Evolutionary conservation across 129 eudicot genomes (phyloP), one percentile per base, ranked within the genome.

Genomic region (Rutidosis leptorrhynchoides): DNA sequence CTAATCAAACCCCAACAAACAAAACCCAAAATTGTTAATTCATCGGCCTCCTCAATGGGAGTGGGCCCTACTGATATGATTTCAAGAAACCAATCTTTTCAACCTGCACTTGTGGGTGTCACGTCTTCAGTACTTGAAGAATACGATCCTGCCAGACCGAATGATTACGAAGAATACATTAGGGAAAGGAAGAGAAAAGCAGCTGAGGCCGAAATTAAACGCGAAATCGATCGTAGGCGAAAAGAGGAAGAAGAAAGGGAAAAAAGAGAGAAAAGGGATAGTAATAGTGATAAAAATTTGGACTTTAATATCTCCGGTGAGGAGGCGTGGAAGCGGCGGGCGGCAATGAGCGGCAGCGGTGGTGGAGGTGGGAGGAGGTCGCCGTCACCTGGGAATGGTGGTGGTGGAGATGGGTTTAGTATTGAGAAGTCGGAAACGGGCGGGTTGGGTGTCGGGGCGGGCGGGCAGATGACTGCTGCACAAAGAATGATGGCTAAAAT

Each of bases 401-500:
- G 20, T 1, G 73, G 14, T 11, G 74, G 42, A 0, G 95, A 79
- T 49, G 98, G 94, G 19, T 92, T 92, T 73, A 68, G 81, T 33
- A 92, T 92, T 6, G 96, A 88, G 70, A 92, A 82, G 56, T 81
- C 91, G 17, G 98, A 92, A 66, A 85, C 83, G 15, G 98, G 79
- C 8, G 98, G 92, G 14, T 69, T 88, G 69, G 98, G 96, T 11
- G 75, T 88, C n/a, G 98, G 96, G 6, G 98, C 96, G 1, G 96
- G 91, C 10, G 98, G 98, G 27, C 85, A 85, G 78, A 92, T 92
- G 98, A 92, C 96, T 2, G 95, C 95, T 0, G 98, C 98, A 0
- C 98, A 92, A 62, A 82, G 98, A 72, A 92, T 92, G 98, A 92
- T 92, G 98, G 98, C 98, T 0, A 92, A 85, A 70, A 92, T 92